Evolutionary conservation across 2,329 filamentous ascomycete species (phyloP).

Genomic region (Colletotrichum spaethianum): DNA sequence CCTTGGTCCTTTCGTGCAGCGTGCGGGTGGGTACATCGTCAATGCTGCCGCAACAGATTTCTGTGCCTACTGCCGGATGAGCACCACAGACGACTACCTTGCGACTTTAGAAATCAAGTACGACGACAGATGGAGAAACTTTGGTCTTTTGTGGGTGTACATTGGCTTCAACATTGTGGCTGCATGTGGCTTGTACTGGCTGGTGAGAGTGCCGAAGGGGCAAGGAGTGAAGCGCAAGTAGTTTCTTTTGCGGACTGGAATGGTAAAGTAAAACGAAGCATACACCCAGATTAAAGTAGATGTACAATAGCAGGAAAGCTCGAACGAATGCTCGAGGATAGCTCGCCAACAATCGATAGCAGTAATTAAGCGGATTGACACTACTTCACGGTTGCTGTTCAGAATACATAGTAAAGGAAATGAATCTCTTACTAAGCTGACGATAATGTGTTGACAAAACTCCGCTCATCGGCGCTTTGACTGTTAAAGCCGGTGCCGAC

Average conservation of each 20-base stretch:
- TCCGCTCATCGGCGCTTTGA: background rate
- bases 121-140: conserved; percentile 64
- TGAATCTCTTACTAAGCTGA: background rate
- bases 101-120: conserved; percentile 60
- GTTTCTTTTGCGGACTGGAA: background rate
- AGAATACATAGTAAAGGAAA: no score
- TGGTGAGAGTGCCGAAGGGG: conserved; percentile 50
- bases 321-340: no score
- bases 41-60: conserved; percentile 51
- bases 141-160: conserved; percentile 68
- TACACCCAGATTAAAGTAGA: background rate
- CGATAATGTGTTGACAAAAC: background rate
- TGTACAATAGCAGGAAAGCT: background rate
- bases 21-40: conserved; percentile 37
- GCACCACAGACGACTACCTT: conserved; percentile 56
- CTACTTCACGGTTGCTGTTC: background rate
- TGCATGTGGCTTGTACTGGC: conserved; percentile 63
- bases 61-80: conserved; percentile 61
- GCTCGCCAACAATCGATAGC: background rate
- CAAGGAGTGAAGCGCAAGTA: conserved; percentile 26
- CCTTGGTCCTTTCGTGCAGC: conserved; percentile 33
- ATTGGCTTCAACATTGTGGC: conserved; percentile 66
- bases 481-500: background rate
- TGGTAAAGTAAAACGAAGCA: background rate
- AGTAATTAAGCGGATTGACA: background rate